A percentile compares a stretch with the other conserved stretches of the same genome.
Conservation (phyloP, 129 eudicot genomes). For the Dittrichia graveolens region DNA sequence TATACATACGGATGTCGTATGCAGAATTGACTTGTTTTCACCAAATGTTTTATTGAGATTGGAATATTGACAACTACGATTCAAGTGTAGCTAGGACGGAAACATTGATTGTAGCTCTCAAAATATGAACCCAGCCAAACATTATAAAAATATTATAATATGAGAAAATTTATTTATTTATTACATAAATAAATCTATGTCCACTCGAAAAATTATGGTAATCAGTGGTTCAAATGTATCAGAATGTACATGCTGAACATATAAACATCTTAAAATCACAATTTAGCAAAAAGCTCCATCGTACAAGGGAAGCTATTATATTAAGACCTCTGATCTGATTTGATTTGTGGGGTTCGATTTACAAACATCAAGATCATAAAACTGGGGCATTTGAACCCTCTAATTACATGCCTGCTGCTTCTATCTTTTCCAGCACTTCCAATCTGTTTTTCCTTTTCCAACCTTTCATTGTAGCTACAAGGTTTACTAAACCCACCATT, state of each 20-base stretch:
- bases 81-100: too few species aligned
- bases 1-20: too few species aligned
- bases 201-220: slow-evolving; percentile 18
- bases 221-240: slow-evolving; percentile 25
- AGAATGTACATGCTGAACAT: slow-evolving; percentile 31
- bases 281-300: slow-evolving; percentile 10
- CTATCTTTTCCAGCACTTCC: slow-evolving; percentile 92
- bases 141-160: too few species aligned
- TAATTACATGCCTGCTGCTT: slow-evolving; percentile 42
- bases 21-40: too few species aligned
- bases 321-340: background rate
- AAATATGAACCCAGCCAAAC: too few species aligned
- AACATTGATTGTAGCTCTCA: too few species aligned
- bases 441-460: slow-evolving; percentile 96
- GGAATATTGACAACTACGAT: too few species aligned
- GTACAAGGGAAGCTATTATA: slow-evolving; percentile 32
- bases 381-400: slow-evolving; percentile 11
- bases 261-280: slow-evolving; percentile 29
- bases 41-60: too few species aligned
- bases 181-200: slow-evolving; percentile 25
- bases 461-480: slow-evolving; percentile 92
- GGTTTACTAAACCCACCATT: slow-evolving; percentile 79
- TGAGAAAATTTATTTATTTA: slow-evolving; percentile 6
- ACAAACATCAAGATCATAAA: slow-evolving; percentile 14
- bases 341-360: slow-evolving; percentile 26